phyloP scores from a whole-genome alignment of 345 rosid genomes.

The Salix dunnii region DNA sequence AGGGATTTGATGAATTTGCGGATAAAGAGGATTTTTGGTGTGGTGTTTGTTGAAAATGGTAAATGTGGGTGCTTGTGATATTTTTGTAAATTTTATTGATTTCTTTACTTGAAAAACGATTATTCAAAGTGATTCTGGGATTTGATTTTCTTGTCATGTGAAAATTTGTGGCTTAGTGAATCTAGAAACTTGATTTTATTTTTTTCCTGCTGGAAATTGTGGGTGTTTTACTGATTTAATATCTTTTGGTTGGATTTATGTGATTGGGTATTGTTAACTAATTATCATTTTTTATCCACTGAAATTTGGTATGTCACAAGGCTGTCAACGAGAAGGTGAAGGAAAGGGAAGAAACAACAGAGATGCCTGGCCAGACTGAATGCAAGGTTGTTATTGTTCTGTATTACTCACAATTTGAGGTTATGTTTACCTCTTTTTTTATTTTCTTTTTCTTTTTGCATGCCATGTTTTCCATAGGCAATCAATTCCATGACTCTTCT shows the following conservation, averaged over 20 bases:
- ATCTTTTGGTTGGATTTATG: not conserved
- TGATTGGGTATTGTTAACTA: not conserved
- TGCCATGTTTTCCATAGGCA: not conserved
- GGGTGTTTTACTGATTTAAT: not conserved
- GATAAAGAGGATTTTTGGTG: not conserved
- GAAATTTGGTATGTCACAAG: slow-evolving; percentile 35
- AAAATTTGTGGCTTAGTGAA: not conserved
- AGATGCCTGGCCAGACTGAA: slow-evolving; percentile 57
- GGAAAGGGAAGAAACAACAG: slow-evolving; percentile 58
- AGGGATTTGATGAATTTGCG: not conserved
- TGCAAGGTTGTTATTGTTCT: slow-evolving; percentile 65
- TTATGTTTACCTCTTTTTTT: not conserved
- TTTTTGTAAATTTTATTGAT: not conserved
- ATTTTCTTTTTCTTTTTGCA: not conserved
- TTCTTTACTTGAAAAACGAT: not conserved
- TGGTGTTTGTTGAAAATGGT: not conserved
- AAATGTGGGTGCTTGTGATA: not conserved
- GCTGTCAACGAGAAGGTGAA: slow-evolving; percentile 52
- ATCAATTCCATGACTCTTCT: not conserved
- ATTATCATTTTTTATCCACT: not conserved
- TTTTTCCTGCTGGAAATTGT: not conserved
- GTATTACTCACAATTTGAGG: not conserved
- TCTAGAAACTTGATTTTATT: not conserved
- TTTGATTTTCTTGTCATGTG: not conserved
- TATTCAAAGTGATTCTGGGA: not conserved